phyloP scores from a whole-genome alignment of 1,139 yeast species.

The Kurtzmaniella natalensis region DNA sequence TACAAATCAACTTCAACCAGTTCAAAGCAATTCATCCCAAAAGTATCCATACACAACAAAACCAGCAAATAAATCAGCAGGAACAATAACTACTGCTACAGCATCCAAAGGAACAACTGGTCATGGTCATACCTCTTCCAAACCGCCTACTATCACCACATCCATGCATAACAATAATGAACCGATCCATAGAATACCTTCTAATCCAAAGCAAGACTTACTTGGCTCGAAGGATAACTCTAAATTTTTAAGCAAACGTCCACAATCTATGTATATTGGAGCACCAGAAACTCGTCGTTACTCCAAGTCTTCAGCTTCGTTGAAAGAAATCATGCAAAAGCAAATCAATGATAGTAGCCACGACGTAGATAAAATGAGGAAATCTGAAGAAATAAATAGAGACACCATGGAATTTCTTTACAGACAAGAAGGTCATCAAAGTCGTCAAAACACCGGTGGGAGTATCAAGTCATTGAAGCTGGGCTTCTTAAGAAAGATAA shows the following conservation, averaged over 20 bases:
- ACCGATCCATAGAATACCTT: no score
- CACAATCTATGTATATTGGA: slow-evolving; percentile 17
- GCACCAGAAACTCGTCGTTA: slow-evolving; percentile 3
- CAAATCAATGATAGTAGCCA: slow-evolving; percentile 27
- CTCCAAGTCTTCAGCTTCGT: slow-evolving; percentile 20
- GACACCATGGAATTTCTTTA: slow-evolving; percentile 55
- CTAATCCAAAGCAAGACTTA: slow-evolving; percentile 26
- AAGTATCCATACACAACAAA: no score
- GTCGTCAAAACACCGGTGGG: slow-evolving; percentile 41
- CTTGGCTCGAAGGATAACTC: slow-evolving; percentile 38
- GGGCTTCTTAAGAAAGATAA: slow-evolving; percentile 31
- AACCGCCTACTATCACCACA: no score
- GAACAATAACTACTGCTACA: no score
- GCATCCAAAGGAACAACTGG: no score
- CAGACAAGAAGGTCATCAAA: slow-evolving; percentile 29
- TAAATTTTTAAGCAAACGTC: slow-evolving; percentile 19
- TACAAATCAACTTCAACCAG: no score
- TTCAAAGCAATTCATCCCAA: background rate
- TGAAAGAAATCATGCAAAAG: slow-evolving; percentile 32
- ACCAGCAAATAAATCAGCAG: no score
- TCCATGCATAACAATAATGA: no score
- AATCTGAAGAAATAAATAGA: slow-evolving; percentile 15
- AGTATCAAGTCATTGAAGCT: slow-evolving; percentile 36
- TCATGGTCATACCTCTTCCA: no score
- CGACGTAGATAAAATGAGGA: slow-evolving; percentile 13